Evolutionary conservation across 2,329 filamentous ascomycete genomes (phyloP).

Genomic region (Stachybotrys chlorohalonatus): DNA sequence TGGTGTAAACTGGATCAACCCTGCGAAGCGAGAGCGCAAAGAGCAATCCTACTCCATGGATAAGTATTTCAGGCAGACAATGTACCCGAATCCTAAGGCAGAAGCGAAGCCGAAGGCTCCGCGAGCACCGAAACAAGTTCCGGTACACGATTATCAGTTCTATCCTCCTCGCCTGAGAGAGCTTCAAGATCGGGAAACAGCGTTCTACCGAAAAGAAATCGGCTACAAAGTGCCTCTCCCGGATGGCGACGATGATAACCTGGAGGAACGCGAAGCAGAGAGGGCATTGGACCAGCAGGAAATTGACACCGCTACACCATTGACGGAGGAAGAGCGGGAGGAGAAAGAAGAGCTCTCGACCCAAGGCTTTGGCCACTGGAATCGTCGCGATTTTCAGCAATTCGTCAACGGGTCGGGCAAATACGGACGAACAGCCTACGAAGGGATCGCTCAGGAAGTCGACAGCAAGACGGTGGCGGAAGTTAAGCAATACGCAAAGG

Average conservation of each 20-base stretch:
- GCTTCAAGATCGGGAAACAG: constrained; percentile 92
- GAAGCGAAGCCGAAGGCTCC: constrained; percentile 92
- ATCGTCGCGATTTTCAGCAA: constrained; percentile 94
- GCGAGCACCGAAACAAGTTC: constrained; percentile 86
- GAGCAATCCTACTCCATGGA: constrained; percentile 98
- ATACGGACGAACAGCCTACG: constrained; percentile 80
- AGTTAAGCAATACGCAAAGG: constrained; percentile 83
- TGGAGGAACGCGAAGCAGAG: constrained; percentile 79
- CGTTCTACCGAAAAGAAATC: constrained; percentile 92
- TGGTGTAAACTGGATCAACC: constrained; percentile 94
- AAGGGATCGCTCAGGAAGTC: constrained; percentile 77
- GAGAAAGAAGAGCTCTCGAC: constrained; percentile 76
- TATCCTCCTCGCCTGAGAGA: constrained; percentile 78
- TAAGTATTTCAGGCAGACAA: constrained; percentile 90
- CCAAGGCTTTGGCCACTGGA: constrained; percentile 90
- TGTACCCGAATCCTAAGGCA: constrained; percentile 71
- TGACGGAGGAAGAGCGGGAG: constrained; percentile 82
- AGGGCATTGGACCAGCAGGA: constrained; percentile 81
- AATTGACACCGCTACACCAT: constrained; percentile 81
- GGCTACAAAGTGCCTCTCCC: constrained; percentile 86
- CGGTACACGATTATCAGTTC: constrained; percentile 95
- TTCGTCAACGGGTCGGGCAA: constrained; percentile 94
- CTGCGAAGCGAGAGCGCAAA: constrained; percentile 94
- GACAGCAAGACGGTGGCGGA: constrained; percentile 83
- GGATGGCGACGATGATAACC: constrained; percentile 79